These are phyloP conservation scores for Phytophthora macrochlamydospora DNA, from an alignment of 352 stramenopile species.

Conservation along the genomic window DNA sequence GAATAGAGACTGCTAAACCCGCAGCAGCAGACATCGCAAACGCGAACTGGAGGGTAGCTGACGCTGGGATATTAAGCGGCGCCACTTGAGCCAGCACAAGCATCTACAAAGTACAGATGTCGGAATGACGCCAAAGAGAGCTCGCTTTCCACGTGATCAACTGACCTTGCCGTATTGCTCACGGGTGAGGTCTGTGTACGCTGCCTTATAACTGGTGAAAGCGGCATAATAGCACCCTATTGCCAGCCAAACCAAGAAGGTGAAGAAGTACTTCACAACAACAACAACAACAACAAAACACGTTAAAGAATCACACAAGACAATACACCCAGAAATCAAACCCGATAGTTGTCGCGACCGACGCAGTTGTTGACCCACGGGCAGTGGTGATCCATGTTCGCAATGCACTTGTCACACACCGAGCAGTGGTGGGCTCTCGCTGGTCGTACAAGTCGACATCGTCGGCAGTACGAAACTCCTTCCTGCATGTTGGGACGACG, in stretches of 20 bases:
- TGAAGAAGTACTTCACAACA: slow-evolving; percentile 69
- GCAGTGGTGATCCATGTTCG: slow-evolving; percentile 98
- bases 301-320: background rate
- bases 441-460: slow-evolving; percentile 56
- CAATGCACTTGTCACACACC: slow-evolving; percentile 91
- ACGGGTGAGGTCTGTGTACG: slow-evolving; percentile 56
- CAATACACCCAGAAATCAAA: slow-evolving; percentile 9
- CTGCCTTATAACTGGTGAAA: slow-evolving; percentile 56
- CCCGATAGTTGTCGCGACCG: slow-evolving; percentile 95
- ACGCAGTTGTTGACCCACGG: slow-evolving; percentile 99
- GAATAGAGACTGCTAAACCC: slow-evolving; percentile 65
- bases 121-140: background rate
- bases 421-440: slow-evolving; percentile 66
- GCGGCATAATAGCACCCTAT: slow-evolving; percentile 66
- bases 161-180: slow-evolving; percentile 66
- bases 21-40: slow-evolving; percentile 72
- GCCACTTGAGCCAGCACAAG: slow-evolving; percentile 25
- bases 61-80: slow-evolving; percentile 21
- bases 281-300: background rate
- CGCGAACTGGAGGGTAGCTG: slow-evolving; percentile 60
- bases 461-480: slow-evolving; percentile 52
- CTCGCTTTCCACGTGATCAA: background rate
- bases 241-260: slow-evolving; percentile 72
- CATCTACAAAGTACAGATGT: slow-evolving; percentile 23
- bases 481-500: slow-evolving; percentile 13